phyloP scores from a whole-genome alignment of 768 basidiomycete genomes.

The Hericium rajendrae region DNA sequence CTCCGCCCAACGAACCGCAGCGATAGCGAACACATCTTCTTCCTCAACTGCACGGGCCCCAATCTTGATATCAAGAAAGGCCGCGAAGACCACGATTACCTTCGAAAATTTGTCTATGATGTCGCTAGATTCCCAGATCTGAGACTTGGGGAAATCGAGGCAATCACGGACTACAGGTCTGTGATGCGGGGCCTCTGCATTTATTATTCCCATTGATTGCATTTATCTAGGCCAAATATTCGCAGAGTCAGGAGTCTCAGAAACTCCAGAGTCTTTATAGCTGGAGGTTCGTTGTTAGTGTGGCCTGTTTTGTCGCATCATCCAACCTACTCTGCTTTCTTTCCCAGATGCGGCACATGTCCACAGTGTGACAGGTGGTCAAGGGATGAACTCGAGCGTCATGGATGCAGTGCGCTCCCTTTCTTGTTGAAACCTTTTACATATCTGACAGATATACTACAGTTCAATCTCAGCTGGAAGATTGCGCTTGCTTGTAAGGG shows the following conservation, averaged over 20 bases:
- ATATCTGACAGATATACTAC: not conserved
- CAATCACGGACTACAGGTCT: not conserved
- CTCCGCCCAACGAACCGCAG: not conserved
- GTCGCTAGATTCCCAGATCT: not conserved
- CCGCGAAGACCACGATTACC: not conserved
- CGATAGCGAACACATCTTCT: not conserved
- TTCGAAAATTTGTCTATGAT: not conserved
- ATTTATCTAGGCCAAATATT: constrained; percentile 8
- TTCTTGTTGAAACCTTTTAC: no score
- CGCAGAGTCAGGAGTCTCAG: constrained; percentile 9
- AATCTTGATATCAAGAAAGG: not conserved
- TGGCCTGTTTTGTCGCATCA: constrained; percentile 8
- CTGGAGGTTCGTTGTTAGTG: constrained; percentile 6
- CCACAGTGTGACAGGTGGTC: constrained; percentile 1
- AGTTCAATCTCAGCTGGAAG: constrained; percentile 14
- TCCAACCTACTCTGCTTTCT: no score
- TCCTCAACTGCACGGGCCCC: not conserved
- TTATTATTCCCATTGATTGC: not conserved
- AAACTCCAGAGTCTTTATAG: constrained; percentile 9
- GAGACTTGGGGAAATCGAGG: not conserved
- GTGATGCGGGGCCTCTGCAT: not conserved
- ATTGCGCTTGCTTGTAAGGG: constrained; percentile 9
- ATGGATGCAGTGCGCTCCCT: not conserved
- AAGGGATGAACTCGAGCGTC: constrained; percentile 1
- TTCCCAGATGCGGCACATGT: constrained; percentile 2